These are phyloP conservation scores for Aspergillus novoparasiticus DNA, from an alignment of 2,329 filamentous ascomycete species.

Conservation along the genomic window DNA sequence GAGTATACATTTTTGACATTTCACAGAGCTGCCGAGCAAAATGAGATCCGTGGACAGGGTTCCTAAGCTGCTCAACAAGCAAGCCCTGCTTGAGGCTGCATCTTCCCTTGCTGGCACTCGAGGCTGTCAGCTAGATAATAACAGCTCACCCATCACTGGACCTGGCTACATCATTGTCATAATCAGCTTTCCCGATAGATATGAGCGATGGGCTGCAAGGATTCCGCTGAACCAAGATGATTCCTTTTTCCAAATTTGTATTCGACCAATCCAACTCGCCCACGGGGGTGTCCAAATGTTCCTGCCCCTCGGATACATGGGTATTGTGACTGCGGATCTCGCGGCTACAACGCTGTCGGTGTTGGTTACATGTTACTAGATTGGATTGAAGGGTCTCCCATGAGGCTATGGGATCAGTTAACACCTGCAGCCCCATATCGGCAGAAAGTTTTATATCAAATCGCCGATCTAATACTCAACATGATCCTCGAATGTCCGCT, in stretches of 20 bases:
- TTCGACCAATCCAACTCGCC: not conserved
- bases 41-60: not conserved
- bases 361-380: not conserved
- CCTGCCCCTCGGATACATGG: not conserved
- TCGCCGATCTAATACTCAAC: not conserved
- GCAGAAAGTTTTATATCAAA: not conserved
- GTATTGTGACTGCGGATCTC: not conserved
- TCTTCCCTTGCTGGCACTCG: not conserved
- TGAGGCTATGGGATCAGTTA: not conserved
- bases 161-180: not conserved
- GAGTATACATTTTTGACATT: not conserved
- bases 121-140: not conserved
- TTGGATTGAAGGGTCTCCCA: not conserved
- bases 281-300: not conserved
- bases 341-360: not conserved
- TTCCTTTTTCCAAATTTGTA: not conserved
- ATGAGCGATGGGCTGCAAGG: not conserved
- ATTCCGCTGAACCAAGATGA: not conserved
- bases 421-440: not conserved
- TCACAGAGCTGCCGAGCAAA: not conserved
- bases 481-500: not conserved
- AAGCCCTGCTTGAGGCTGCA: not conserved
- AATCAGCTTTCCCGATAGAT: not conserved
- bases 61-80: not conserved
- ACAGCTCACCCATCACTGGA: not conserved